Evolutionary conservation across 2,329 filamentous ascomycete genomes (phyloP).

Genomic region (Aspergillus piperis): DNA sequence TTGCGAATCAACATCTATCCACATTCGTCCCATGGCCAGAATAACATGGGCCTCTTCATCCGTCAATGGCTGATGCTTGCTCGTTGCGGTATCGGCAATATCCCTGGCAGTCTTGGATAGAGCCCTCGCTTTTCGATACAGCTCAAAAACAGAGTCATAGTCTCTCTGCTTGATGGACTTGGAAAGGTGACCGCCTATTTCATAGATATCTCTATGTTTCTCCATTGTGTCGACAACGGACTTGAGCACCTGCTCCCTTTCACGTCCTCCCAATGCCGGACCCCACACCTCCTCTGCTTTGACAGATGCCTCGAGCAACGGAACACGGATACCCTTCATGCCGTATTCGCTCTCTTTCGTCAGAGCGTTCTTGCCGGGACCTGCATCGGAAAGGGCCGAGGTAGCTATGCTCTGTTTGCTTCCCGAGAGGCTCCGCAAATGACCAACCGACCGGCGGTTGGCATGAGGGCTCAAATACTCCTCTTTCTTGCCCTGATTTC

Average conservation of each 20-base stretch:
- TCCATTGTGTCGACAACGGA: constrained; percentile 74
- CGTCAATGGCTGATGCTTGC: constrained; percentile 58
- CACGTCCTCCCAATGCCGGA: constrained; percentile 83
- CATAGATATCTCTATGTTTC: constrained; percentile 77
- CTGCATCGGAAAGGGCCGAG: constrained; percentile 41
- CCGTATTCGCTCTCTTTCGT: constrained; percentile 92
- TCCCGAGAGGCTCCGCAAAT: constrained; percentile 58
- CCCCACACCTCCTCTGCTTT: constrained; percentile 99
- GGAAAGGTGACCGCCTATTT: constrained; percentile 73
- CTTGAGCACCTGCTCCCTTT: constrained; percentile 86
- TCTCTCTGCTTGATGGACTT: constrained; percentile 90
- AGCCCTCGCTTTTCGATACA: constrained; percentile 79
- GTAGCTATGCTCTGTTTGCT: constrained; percentile 44
- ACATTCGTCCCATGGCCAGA: constrained; percentile 87
- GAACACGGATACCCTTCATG: constrained; percentile 81
- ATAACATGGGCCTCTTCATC: constrained; percentile 85
- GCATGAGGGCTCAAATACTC: constrained; percentile 41
- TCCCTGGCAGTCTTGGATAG: constrained; percentile 76
- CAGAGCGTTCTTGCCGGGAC: constrained; percentile 83
- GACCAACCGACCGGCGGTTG: constrained; percentile 65
- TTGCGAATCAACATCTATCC: constrained; percentile 88
- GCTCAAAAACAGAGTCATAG: constrained; percentile 82
- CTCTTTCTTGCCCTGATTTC: constrained; percentile 63
- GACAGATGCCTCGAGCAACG: constrained; percentile 83
- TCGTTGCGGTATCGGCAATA: constrained; percentile 61